phyloP scores from a whole-genome alignment of 2,329 filamentous ascomycete genomes.

The Pyrenophora teres region DNA sequence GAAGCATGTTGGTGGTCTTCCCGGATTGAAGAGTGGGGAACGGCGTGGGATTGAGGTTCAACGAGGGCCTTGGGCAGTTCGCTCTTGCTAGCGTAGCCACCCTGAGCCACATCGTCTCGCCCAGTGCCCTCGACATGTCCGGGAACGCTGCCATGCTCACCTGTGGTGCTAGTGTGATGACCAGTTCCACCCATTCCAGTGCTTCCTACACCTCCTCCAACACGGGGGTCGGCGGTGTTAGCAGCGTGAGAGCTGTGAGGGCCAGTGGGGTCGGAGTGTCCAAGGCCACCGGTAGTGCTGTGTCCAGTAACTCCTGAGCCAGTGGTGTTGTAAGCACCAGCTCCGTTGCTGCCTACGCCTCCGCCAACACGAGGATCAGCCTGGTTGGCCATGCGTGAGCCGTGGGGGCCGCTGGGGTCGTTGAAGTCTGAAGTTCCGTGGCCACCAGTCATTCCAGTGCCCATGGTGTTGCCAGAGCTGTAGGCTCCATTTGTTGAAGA shows the following conservation, averaged over 20 bases:
- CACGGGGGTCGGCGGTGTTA: conserved; percentile 21
- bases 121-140: conserved; percentile 4
- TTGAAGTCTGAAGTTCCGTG: conserved; percentile 21
- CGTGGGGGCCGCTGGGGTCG: conserved; percentile 45
- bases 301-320: too few species aligned
- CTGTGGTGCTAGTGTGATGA: conserved; percentile 10
- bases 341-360: neutral
- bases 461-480: conserved; percentile 11
- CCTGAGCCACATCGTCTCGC: conserved; percentile 4
- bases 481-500: neutral
- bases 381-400: conserved; percentile 24
- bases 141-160: conserved; percentile 6
- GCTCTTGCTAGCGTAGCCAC: conserved; percentile 4
- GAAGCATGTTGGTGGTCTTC: conserved; percentile 1
- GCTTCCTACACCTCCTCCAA: conserved; percentile 1
- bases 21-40: conserved; percentile 8
- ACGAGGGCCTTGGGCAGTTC: conserved; percentile 15
- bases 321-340: conserved; percentile 1
- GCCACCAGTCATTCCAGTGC: conserved; percentile 8
- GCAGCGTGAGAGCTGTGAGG: conserved; percentile 37
- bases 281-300: neutral
- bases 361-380: conserved; percentile 35
- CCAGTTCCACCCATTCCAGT: conserved; percentile 16
- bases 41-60: conserved; percentile 11
- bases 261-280: conserved; percentile 30